phyloP scores from a whole-genome alignment of 495 filamentous ascomycete species.

The Umbilicaria muhlenbergii region DNA sequence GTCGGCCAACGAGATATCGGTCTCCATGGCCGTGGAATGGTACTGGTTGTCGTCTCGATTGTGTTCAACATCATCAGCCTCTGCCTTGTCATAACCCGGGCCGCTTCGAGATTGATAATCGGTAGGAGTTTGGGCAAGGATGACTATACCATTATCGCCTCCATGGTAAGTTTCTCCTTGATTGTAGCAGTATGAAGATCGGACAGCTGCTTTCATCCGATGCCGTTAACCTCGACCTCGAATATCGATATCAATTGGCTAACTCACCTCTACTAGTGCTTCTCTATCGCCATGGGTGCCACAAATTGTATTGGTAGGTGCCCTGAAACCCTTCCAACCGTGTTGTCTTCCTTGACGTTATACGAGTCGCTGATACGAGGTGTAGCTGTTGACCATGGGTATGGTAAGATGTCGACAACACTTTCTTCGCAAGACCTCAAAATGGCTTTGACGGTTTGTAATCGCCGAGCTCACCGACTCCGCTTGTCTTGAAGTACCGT shows the following conservation, averaged over 20 bases:
- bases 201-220: background rate
- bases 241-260: too few relatives aligned
- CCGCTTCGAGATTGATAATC: conserved; percentile 2
- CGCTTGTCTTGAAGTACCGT: background rate
- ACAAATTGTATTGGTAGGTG: conserved; percentile 6
- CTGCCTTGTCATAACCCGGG: conserved; percentile 3
- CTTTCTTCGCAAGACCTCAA: conserved; percentile 3
- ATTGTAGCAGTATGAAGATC: too few relatives aligned
- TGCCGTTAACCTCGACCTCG: background rate
- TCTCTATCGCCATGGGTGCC: conserved; percentile 5
- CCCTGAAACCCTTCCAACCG: too few relatives aligned
- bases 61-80: conserved; percentile 1
- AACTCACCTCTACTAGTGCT: background rate
- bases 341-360: too few relatives aligned
- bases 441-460: conserved; percentile 4
- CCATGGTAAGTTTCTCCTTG: conserved; percentile 3
- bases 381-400: conserved; percentile 7
- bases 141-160: conserved; percentile 7
- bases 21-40: conserved; percentile 10
- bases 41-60: conserved; percentile 7
- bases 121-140: conserved; percentile 5
- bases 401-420: conserved; percentile 4
- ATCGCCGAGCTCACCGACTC: too few relatives aligned
- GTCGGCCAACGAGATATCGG: conserved; percentile 1
- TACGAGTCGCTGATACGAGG: conserved; percentile 1